Evolutionary conservation across 2,329 filamentous ascomycete species (phyloP).

Genomic region (Thelonectria blattea): DNA sequence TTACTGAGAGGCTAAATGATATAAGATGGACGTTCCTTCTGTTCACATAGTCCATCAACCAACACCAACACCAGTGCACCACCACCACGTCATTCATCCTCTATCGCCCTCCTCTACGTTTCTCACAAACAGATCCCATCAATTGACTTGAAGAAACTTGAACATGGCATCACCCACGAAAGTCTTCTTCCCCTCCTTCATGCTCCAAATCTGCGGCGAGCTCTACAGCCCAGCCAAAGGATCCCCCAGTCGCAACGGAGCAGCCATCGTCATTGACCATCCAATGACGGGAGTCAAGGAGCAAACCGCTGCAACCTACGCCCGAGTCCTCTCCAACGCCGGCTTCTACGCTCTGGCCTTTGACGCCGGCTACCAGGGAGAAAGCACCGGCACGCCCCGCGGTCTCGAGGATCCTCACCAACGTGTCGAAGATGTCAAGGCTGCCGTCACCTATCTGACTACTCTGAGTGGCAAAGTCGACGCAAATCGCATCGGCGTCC

Average conservation of each 20-base stretch:
- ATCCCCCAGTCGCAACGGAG: neutral
- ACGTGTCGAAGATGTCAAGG: slow-evolving; percentile 45
- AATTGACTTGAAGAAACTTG: neutral
- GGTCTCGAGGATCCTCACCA: slow-evolving; percentile 48
- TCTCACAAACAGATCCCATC: neutral
- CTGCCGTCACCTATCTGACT: slow-evolving; percentile 43
- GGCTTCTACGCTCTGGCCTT: slow-evolving; percentile 45
- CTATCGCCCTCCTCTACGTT: neutral
- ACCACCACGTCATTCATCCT: too few relatives aligned
- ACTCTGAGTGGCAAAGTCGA: slow-evolving; percentile 31
- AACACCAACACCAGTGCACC: too few relatives aligned
- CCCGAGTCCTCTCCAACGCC: slow-evolving; percentile 34
- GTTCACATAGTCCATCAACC: neutral
- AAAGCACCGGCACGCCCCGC: slow-evolving; percentile 42
- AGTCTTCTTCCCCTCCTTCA: neutral
- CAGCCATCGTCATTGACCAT: slow-evolving; percentile 39
- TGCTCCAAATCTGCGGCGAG: neutral
- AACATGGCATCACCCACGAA: neutral
- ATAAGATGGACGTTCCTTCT: neutral
- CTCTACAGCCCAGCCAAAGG: neutral
- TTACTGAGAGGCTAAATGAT: neutral
- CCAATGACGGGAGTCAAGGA: slow-evolving; percentile 45
- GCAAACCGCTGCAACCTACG: slow-evolving; percentile 44
- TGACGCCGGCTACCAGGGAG: slow-evolving; percentile 48
- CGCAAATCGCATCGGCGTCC: slow-evolving; percentile 25